Base-by-base conservation (phyloP, 1,139 yeast genomes). In the Hemisphaericaspora xylofermentans region DNA sequence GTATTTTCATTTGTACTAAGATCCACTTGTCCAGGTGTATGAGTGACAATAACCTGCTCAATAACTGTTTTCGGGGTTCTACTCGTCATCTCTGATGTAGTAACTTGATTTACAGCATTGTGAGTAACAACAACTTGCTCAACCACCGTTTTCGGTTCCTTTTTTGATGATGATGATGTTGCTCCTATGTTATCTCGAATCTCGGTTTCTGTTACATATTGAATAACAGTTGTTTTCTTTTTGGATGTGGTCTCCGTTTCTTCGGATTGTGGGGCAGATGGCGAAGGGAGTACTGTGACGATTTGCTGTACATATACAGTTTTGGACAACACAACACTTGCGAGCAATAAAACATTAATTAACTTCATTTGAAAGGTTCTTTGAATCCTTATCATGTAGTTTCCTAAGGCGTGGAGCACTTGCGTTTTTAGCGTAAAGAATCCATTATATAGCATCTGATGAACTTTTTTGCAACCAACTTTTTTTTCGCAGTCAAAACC, bases 401-500 rank as follows among this genome's bases (percentile, higher is more conserved):
- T 19, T 19, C 22, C 22, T 19, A 6, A 8, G 22, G 8, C 7
- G 22, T 19, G 22, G 22, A 19, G 8, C 7, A 19, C n/a, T n/a
- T n/a, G n/a, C n/a, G n/a, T n/a, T n/a, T n/a, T n/a, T n/a, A n/a
- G n/a, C n/a, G n/a, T n/a, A n/a, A n/a, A n/a, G n/a, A n/a, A n/a
- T n/a, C n/a, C n/a, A n/a, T n/a, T n/a, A n/a, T n/a, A n/a, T n/a
- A n/a, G n/a, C n/a, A n/a, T n/a, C n/a, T n/a, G n/a, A n/a, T 3
- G n/a, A 21, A 7, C 25, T 16, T 30, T 27, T 35, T 35, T 30
- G 38, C 38, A 28, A 28, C 31, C 9, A 25, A 14, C 13, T 31
- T 19, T 33, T 33, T 33, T 33, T 33, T 33, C 28, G 28, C 35
- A 33, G 15, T 24, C 35, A 35, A 27, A 27, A 26, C 29, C 4